A percentile compares a stretch with the other conserved stretches of the same genome.
Evolutionary conservation across 2,329 filamentous ascomycete species (phyloP).

Genomic region (Didymella arachidicola): DNA sequence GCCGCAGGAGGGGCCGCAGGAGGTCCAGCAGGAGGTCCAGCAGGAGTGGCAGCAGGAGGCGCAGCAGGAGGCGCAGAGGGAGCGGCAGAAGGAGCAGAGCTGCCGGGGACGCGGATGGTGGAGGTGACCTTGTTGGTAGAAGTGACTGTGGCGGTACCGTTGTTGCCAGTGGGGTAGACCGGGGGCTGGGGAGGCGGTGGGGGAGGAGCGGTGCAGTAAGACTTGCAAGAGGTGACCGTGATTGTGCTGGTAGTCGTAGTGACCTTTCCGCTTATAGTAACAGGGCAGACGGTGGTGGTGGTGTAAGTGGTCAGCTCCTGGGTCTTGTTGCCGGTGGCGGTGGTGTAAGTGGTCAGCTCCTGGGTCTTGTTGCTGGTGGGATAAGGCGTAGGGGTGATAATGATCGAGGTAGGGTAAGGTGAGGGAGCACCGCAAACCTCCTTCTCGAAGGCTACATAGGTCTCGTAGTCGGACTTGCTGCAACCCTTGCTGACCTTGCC

Average conservation of each 20-base stretch:
- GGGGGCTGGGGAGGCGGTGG: conserved; percentile 6
- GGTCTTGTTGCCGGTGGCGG: conserved; percentile 14
- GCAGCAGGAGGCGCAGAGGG: background rate
- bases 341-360: conserved; percentile 14
- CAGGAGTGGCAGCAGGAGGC: background rate
- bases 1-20: conserved; percentile 1
- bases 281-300: conserved; percentile 17
- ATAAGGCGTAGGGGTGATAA: conserved; percentile 14
- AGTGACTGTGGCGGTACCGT: conserved; percentile 12
- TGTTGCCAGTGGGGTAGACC: conserved; percentile 9
- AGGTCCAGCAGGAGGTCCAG: background rate
- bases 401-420: conserved; percentile 14
- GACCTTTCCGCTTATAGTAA: conserved; percentile 11
- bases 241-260: conserved; percentile 21
- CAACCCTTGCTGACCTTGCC: conserved; percentile 17
- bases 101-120: conserved; percentile 1
- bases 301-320: conserved; percentile 14
- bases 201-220: conserved; percentile 19
- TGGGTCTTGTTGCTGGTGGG: conserved; percentile 10
- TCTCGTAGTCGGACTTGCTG: conserved; percentile 10
- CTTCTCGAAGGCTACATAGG: conserved; percentile 14
- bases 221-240: conserved; percentile 11
- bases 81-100: conserved; percentile 1
- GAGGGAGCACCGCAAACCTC: background rate
- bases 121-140: conserved; percentile 15